Base-by-base conservation (phyloP, 2,329 filamentous ascomycete species). In the Pestalotiopsis sp. region DNA sequence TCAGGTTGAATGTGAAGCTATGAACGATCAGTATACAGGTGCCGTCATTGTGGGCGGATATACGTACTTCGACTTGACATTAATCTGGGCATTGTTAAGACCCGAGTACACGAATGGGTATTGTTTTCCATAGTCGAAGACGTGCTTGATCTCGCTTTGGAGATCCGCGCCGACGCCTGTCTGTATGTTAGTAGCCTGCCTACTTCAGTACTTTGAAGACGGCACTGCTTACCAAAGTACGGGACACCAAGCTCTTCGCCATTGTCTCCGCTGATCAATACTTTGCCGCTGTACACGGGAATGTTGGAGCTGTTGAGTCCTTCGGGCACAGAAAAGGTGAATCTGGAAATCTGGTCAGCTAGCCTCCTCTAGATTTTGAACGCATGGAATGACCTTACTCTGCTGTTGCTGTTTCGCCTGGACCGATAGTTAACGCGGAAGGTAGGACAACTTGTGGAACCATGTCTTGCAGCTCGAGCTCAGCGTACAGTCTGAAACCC, bases 261-360 rank as follows among this genome's bases (percentile, higher is more conserved):
- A 52, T 79, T 79, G 66, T 73, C 72, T 57, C 75, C 74, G 31
- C 73, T 76, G 68, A 80, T 76, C 38, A 79, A 70, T 23, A 80
- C 72, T 70, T 79, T 79, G 36, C 79, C 79, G 45, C 77, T 76
- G 68, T 78, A 80, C 7, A 80, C 71, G 2, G 78, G 78, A n/a
- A 80, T 66, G 39, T 71, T 76, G 7, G 71, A 70, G 3, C 72
- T 57, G 66, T 79, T 73, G 3, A 80, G 71, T 2, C 75, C 72
- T 31, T 67, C 52, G 0, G 78, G 78, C 1, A 68, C 68, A 27
- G 52, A 72, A 64, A 71, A 75, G 45, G 70, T 61, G n/a, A 70
- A 68, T 12, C 68, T 69, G 57, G 20, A 25, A 14, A 3, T 4
- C 9, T 57, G 12, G 63, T 56, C 27, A 58, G 17, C 36, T 4